These are phyloP conservation scores for Mortierella sp. DNA, from an alignment of 371 early-diverging fungal genomes.

Conservation along the genomic window DNA sequence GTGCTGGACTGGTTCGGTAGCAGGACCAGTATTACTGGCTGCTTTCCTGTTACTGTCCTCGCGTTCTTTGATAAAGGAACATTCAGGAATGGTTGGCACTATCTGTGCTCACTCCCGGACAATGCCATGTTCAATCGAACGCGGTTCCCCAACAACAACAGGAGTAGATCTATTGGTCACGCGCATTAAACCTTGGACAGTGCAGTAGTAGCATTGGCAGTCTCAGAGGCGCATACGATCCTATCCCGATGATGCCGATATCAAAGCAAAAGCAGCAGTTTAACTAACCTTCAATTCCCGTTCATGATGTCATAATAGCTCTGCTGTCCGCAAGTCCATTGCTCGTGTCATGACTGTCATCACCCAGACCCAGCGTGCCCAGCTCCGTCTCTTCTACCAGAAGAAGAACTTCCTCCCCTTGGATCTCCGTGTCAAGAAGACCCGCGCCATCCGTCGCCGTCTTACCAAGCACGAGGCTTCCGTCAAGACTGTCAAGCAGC, in stretches of 20 bases:
- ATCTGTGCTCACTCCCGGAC: not conserved
- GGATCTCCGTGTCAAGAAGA: slow-evolving; percentile 96
- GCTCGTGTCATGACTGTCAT: slow-evolving; percentile 95
- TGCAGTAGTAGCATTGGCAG: not conserved
- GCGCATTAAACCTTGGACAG: not conserved
- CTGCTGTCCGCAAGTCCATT: slow-evolving; percentile 90
- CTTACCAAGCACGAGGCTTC: slow-evolving; percentile 84
- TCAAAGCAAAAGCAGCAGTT: not conserved
- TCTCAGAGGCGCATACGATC: not conserved
- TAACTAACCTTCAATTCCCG: not conserved
- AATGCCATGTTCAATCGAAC: not conserved
- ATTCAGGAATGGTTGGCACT: not conserved
- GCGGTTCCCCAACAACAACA: not conserved
- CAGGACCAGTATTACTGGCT: not conserved
- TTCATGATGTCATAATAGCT: slow-evolving; percentile 58
- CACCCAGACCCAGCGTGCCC: slow-evolving; percentile 89
- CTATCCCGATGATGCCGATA: not conserved
- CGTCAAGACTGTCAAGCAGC: slow-evolving; percentile 81
- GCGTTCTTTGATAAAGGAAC: not conserved
- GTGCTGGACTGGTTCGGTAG: not conserved
- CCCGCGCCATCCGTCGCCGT: slow-evolving; percentile 96
- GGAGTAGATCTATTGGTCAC: not conserved
- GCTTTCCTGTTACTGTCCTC: not conserved
- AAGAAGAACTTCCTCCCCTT: slow-evolving; percentile 94
- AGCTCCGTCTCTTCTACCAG: slow-evolving; percentile 87